Evolutionary conservation across 1,284 basidiomycete species (phyloP).

Genomic region (Cryptococcus maquisensis): DNA sequence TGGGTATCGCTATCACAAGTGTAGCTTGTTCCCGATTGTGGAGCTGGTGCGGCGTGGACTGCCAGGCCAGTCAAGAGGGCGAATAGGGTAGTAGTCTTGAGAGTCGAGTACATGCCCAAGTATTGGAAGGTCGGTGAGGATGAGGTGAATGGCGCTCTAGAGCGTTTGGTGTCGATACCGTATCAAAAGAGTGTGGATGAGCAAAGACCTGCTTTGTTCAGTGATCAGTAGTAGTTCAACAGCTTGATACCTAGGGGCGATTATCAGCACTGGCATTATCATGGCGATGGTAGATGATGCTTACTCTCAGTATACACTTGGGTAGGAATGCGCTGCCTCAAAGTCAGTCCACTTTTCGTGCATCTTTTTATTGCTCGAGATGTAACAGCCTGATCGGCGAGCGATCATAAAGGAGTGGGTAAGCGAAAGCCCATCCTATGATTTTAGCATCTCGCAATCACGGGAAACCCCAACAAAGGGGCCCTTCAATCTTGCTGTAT

Average conservation of each 20-base stretch:
- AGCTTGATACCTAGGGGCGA: background rate
- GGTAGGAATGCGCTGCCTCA: too few relatives aligned
- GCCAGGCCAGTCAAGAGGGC: background rate
- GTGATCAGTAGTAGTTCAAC: background rate
- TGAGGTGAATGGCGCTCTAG: too few relatives aligned
- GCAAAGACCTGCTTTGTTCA: slow-evolving; percentile 9
- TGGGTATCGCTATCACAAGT: slow-evolving; percentile 5
- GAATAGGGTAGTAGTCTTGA: slow-evolving; percentile 1
- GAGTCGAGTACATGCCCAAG: background rate
- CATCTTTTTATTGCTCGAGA: too few relatives aligned
- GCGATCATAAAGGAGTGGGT: too few relatives aligned
- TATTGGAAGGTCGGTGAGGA: too few relatives aligned
- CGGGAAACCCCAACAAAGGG: background rate
- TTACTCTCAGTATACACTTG: too few relatives aligned
- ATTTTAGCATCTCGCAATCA: too few relatives aligned
- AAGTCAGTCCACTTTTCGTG: too few relatives aligned
- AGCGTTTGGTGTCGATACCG: background rate
- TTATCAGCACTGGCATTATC: background rate
- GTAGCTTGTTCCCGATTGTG: background rate
- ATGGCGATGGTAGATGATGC: too few relatives aligned
- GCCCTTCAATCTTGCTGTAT: too few relatives aligned
- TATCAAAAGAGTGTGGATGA: slow-evolving; percentile 1
- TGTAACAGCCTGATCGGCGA: too few relatives aligned
- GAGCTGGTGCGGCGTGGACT: background rate
- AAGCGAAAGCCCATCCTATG: too few relatives aligned